Evolutionary conservation across 1,284 basidiomycete genomes (phyloP).

Genomic region (Vanrija sp.): DNA sequence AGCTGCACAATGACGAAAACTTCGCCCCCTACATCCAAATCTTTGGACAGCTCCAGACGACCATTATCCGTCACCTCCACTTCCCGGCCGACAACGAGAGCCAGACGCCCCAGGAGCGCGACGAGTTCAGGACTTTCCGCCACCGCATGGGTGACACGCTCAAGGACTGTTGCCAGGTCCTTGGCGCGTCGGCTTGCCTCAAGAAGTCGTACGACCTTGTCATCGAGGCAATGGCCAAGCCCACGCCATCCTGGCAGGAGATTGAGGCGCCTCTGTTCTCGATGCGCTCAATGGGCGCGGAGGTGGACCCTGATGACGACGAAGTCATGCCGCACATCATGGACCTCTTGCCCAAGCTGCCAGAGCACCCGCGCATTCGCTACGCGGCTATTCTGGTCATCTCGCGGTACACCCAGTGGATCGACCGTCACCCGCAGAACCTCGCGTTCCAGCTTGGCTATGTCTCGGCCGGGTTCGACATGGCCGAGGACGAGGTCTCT

Average conservation of each 20-base stretch:
- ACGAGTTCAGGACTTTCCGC: conserved; percentile 90
- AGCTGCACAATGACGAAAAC: conserved; percentile 20
- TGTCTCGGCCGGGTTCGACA: conserved; percentile 86
- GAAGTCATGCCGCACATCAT: conserved; percentile 89
- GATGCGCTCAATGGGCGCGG: conserved; percentile 96
- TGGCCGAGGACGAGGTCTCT: conserved; percentile 72
- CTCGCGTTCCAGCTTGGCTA: conserved; percentile 83
- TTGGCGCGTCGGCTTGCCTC: conserved; percentile 82
- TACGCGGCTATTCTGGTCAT: conserved; percentile 95
- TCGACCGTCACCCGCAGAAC: conserved; percentile 81
- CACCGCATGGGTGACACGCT: conserved; percentile 99
- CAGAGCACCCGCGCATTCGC: conserved; percentile 83
- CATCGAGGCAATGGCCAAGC: conserved; percentile 59
- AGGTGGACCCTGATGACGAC: conserved; percentile 79
- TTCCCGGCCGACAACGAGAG: conserved; percentile 78
- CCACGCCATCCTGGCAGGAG: conserved; percentile 76
- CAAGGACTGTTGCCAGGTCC: conserved; percentile 96
- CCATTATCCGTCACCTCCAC: conserved; percentile 87
- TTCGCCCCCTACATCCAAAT: conserved; percentile 62
- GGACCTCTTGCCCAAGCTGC: conserved; percentile 86
- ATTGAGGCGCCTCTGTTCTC: conserved; percentile 97
- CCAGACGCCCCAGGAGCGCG: conserved; percentile 77
- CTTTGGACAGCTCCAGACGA: conserved; percentile 75
- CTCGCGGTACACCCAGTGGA: conserved; percentile 96
- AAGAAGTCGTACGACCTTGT: conserved; percentile 77